Evolutionary conservation across 2,329 filamentous ascomycete genomes (phyloP), one percentile per base, ranked within the genome.

Genomic region (Coccinonectria pachysandricola): DNA sequence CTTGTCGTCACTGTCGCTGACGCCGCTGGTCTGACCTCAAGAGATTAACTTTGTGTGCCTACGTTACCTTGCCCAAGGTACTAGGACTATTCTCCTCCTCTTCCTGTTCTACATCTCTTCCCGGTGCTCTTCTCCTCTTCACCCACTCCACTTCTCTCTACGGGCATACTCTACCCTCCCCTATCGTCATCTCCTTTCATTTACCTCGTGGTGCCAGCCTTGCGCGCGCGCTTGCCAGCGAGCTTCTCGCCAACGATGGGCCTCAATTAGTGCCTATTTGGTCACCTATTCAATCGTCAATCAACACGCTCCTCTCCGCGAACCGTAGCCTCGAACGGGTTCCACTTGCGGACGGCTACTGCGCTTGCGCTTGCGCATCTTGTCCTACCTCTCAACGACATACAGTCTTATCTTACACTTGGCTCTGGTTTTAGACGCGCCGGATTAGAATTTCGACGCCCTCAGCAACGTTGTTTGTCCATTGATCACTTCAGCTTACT

Each of bases 391-490:
- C 26, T 36, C 28, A n/a, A n/a, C n/a, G n/a, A n/a, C n/a, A n/a
- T n/a, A n/a, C n/a, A n/a, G n/a, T n/a, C n/a, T n/a, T 42, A 45
- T 36, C 41, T 37, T 27, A 33, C 23, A 48, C 52, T 47, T 42
- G 44, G 44, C 44, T 46, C 44, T 48, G 48, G 49, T 41, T n/a
- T 52, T 57, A 57, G 54, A 57, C 50, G 50, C 49, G 42, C 48
- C 46, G 52, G 46, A 53, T 56, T 58, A 58, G 55, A 57, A 49
- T 47, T 34, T 26, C 40, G 38, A 40, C 43, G 35, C 35, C 35
- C 34, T 36, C 31, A 23, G n/a, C n/a, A n/a, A n/a, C n/a, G n/a
- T n/a, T n/a, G n/a, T n/a, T n/a, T n/a, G n/a, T n/a, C n/a, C n/a
- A n/a, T n/a, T n/a, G n/a, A n/a, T n/a, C n/a, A n/a, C n/a, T n/a